Percentiles rank a stretch among this genome's conserved stretches.
phyloP scores from a whole-genome alignment of 1,284 basidiomycete genomes.

The Wolfiporia cocos region DNA sequence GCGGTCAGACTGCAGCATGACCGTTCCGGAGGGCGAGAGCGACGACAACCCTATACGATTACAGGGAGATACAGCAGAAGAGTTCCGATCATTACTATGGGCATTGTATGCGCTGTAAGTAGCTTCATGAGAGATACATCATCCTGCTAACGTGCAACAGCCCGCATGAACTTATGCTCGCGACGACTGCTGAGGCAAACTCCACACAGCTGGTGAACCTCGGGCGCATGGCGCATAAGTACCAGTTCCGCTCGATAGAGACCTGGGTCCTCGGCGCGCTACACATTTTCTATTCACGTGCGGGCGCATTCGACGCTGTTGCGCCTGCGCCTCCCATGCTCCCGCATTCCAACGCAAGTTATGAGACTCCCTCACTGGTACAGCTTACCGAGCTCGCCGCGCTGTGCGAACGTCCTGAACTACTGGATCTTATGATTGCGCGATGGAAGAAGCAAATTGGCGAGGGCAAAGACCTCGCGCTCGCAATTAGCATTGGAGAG shows the following conservation, averaged over 20 bases:
- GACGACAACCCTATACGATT: conserved; percentile 32
- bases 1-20: conserved; percentile 26
- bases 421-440: conserved; percentile 31
- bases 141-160: conserved; percentile 16
- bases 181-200: conserved; percentile 35
- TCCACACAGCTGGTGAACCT: conserved; percentile 38
- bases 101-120: conserved; percentile 31
- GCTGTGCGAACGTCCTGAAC: conserved; percentile 37
- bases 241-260: conserved; percentile 47
- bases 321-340: conserved; percentile 14
- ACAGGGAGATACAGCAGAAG: conserved; percentile 30
- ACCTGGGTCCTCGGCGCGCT: conserved; percentile 41
- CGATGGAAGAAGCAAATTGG: conserved; percentile 37
- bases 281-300: conserved; percentile 31
- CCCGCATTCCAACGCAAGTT: conserved; percentile 12
- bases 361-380: conserved; percentile 24
- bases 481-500: conserved; percentile 36
- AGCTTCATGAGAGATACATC: background rate
- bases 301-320: conserved; percentile 25
- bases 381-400: conserved; percentile 41
- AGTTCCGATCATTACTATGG: conserved; percentile 31
- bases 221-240: conserved; percentile 49
- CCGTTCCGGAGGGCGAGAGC: conserved; percentile 26
- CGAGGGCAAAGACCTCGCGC: conserved; percentile 36
- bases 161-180: conserved; percentile 41